Evolutionary conservation across 495 filamentous ascomycete species (phyloP).

Genomic region (Talaromyces trachyspermus): DNA sequence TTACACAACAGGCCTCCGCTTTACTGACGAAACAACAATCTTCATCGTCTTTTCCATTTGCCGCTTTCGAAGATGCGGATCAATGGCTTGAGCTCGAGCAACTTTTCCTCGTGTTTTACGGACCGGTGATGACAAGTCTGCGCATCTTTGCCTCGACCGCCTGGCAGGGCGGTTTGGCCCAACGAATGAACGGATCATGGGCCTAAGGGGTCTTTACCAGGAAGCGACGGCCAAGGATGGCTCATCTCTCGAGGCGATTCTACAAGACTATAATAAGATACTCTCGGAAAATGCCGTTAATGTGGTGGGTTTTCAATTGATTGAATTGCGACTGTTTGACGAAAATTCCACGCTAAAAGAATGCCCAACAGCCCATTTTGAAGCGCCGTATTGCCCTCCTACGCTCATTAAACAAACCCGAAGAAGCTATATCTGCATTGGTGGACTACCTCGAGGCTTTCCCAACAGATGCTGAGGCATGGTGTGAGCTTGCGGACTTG

Average conservation of each 20-base stretch:
- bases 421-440: slow-evolving; percentile 68
- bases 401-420: slow-evolving; percentile 55
- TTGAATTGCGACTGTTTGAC: neutral
- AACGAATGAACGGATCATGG: slow-evolving; percentile 76
- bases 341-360: neutral
- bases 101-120: slow-evolving; percentile 78
- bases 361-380: slow-evolving; percentile 56
- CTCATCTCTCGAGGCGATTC: slow-evolving; percentile 53
- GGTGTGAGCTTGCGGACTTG: slow-evolving; percentile 84
- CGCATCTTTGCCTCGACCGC: slow-evolving; percentile 62
- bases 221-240: slow-evolving; percentile 70
- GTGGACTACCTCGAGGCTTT: slow-evolving; percentile 69
- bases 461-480: slow-evolving; percentile 88
- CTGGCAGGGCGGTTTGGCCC: slow-evolving; percentile 73
- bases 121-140: slow-evolving; percentile 73
- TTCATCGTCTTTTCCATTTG: slow-evolving; percentile 39
- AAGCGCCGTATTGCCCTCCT: slow-evolving; percentile 83
- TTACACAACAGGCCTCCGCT: slow-evolving; percentile 70
- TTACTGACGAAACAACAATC: slow-evolving; percentile 54
- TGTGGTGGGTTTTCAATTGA: slow-evolving; percentile 47
- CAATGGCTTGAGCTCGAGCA: slow-evolving; percentile 80
- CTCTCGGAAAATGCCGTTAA: slow-evolving; percentile 71
- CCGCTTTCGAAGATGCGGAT: slow-evolving; percentile 60
- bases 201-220: slow-evolving; percentile 70
- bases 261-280: slow-evolving; percentile 69